phyloP scores from a whole-genome alignment of 257 asterid genomes.

The Penstemon barbatus region DNA sequence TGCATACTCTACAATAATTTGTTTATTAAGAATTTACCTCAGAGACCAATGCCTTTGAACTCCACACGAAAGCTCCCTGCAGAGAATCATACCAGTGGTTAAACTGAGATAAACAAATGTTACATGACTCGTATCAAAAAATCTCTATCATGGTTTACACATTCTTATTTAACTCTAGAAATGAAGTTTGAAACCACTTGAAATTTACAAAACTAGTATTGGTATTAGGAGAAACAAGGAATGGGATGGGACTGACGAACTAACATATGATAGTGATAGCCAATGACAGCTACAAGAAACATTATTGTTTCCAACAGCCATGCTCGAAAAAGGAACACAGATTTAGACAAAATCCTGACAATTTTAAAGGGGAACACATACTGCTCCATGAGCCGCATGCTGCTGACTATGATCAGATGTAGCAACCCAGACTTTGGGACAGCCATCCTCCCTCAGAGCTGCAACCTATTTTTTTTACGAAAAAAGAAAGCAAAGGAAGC shows the following conservation, averaged over 20 bases:
- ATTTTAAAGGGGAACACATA: conserved; percentile 39
- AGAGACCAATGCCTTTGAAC: conserved; percentile 86
- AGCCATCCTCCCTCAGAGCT: conserved; percentile 88
- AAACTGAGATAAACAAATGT: conserved; percentile 15
- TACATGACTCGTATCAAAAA: neutral
- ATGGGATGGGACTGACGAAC: neutral
- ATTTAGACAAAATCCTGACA: neutral
- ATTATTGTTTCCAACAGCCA: neutral
- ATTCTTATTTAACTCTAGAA: neutral
- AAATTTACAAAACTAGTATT: neutral
- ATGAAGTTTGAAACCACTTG: conserved; percentile 3
- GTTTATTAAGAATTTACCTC: conserved; percentile 60
- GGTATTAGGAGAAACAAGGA: neutral
- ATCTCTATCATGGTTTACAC: neutral
- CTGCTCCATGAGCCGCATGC: conserved; percentile 91
- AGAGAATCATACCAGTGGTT: conserved; percentile 15
- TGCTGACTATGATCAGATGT: conserved; percentile 88
- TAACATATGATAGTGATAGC: neutral
- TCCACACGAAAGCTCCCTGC: conserved; percentile 98
- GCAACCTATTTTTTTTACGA: conserved; percentile 51
- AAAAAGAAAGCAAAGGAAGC: conserved; percentile 4
- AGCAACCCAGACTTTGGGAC: conserved; percentile 97
- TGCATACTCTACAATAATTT: conserved; percentile 11
- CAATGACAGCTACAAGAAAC: conserved; percentile 1
- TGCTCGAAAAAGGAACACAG: neutral